phyloP scores from a whole-genome alignment of 2,329 filamentous ascomycete genomes.

The Diplodia sapinea region DNA sequence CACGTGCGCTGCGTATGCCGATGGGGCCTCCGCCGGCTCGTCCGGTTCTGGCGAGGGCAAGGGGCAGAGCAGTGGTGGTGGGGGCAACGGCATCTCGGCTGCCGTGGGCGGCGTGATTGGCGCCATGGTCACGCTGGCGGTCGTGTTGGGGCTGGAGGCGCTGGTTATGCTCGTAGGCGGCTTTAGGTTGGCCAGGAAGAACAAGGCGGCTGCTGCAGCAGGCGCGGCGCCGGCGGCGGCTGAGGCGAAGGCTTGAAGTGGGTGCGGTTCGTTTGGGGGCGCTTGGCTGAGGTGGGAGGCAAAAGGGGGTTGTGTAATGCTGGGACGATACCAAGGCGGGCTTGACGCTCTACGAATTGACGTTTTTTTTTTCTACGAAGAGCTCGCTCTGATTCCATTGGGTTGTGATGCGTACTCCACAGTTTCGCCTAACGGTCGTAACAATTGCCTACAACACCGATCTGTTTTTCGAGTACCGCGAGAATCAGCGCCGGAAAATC shows the following conservation, averaged over 20 bases:
- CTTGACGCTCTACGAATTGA: too few species aligned
- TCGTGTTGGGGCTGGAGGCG: conserved; percentile 54
- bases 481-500: too few species aligned
- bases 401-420: too few species aligned
- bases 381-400: too few species aligned
- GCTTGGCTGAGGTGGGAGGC: too few species aligned
- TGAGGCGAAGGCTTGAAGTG: conserved; percentile 6
- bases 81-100: conserved; percentile 62
- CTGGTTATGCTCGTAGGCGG: conserved; percentile 33
- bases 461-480: too few species aligned
- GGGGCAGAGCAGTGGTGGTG: conserved; percentile 33
- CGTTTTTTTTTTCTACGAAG: too few species aligned
- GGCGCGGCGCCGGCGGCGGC: neutral
- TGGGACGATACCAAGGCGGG: too few species aligned
- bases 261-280: too few species aligned
- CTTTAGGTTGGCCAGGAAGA: conserved; percentile 31
- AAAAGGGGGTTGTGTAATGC: too few species aligned
- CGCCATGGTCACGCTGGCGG: conserved; percentile 70
- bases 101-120: conserved; percentile 82
- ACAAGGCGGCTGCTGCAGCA: neutral
- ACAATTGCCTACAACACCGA: too few species aligned
- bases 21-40: conserved; percentile 35
- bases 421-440: too few species aligned
- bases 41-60: conserved; percentile 32
- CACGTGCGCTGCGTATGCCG: conserved; percentile 61